phyloP scores from a whole-genome alignment of 305 asterid species.

The Solanum hybrid region DNA sequence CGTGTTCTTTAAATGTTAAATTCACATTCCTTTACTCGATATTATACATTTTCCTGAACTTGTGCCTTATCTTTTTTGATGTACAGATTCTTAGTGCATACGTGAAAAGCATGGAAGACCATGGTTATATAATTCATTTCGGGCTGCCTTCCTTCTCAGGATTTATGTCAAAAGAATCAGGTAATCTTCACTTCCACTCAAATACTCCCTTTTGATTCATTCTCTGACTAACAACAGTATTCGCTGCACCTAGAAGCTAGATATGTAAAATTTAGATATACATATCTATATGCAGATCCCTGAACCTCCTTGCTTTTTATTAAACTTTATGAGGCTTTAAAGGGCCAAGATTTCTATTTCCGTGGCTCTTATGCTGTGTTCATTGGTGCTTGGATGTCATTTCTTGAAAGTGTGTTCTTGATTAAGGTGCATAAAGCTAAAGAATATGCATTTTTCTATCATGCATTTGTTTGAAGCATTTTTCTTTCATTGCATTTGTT shows the following conservation, averaged over 20 bases:
- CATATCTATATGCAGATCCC: not conserved
- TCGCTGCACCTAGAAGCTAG: not conserved
- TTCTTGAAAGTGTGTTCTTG: not conserved
- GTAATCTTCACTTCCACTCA: conserved; percentile 28
- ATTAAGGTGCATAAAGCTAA: not conserved
- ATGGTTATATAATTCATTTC: conserved; percentile 79
- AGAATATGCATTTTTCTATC: not conserved
- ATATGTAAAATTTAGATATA: not conserved
- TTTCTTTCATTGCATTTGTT: not conserved
- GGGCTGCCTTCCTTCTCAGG: conserved; percentile 71
- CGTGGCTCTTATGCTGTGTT: not conserved
- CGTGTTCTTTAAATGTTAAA: not conserved
- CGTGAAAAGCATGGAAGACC: conserved; percentile 88
- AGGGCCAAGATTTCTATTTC: not conserved
- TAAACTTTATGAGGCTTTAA: not conserved
- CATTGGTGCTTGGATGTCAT: not conserved
- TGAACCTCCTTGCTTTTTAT: not conserved
- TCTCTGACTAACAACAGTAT: not conserved
- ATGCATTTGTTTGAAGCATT: not conserved
- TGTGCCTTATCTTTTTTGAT: not conserved
- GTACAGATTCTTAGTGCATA: conserved; percentile 79
- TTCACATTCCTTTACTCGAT: not conserved
- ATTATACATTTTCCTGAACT: not conserved
- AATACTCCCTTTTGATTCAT: conserved; percentile 3
- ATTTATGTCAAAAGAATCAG: conserved; percentile 65